Evolutionary conservation across 1,284 basidiomycete genomes (phyloP), one percentile per base, ranked within the genome.

Genomic region (Psilocybe mexicana): DNA sequence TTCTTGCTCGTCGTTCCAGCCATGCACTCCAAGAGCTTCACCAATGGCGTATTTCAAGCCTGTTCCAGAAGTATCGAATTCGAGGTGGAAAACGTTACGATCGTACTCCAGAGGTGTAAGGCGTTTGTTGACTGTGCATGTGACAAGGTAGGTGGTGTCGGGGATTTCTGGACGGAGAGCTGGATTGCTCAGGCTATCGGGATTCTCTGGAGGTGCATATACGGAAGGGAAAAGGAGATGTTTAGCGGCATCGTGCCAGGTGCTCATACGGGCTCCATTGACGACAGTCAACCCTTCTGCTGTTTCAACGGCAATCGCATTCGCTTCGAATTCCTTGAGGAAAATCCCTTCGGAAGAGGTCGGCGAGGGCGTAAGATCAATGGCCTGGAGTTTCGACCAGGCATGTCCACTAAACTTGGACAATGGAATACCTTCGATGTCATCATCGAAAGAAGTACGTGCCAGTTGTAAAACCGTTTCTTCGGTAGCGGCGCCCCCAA

Each of bases 51-150:
- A 99, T 76, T 91, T 94, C 65, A 99, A 84, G 7, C 94, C 95
- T 14, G 97, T 99, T 44, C 93, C 93, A 50, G 84, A 78, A 8
- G 94, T 95, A 73, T 95, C 88, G 72, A 99, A 94, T 79, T 98
- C 96, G 71, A 99, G 85, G 77, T 99, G 96, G 84, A 99, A 99
- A 58, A 99, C 94, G 74, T 99, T 98, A 64, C 97, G 92, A 76
- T 98, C 93, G 76, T 99, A 99, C 64, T 96, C 93, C 65, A 85
- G 74, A 38, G 97, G 97, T 0, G 96, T 99, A 54, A 99, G 85
- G 35, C 96, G 92, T 53, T 90, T 87, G 79, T 98, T 98, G 74
- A 98, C 96, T 6, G 89, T 86, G 70, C 96, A 96, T 18, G 90
- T 95, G 61, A 98, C 88, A 61, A 98, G 86, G 84, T 85, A 98